Percentiles rank a stretch among this genome's conserved stretches.
phyloP scores from a whole-genome alignment of 148 eudicot species.

The Salicornia ramosissima region DNA sequence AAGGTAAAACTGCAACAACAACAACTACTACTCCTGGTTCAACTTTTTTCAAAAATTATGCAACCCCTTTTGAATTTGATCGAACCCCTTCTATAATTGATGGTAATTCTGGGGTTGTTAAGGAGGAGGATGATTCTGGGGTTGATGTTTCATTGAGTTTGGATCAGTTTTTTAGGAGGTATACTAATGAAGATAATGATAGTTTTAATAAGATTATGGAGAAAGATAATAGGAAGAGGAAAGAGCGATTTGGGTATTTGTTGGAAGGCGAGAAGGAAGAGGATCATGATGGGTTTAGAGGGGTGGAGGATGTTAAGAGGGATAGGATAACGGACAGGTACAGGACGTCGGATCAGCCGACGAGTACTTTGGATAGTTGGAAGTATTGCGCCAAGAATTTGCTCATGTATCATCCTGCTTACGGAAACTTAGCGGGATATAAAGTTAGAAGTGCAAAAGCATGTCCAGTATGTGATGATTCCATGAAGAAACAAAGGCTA shows the following conservation, averaged over 20 bases:
- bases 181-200: conserved; percentile 88
- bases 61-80: conserved; percentile 53
- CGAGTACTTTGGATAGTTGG: conserved; percentile 70
- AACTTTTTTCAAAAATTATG: conserved; percentile 42
- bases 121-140: conserved; percentile 26
- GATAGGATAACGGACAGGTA: conserved; percentile 83
- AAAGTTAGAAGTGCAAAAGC: too few species aligned
- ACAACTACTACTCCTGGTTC: conserved; percentile 71
- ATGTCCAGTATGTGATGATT: too few species aligned
- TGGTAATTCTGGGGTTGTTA: conserved; percentile 15
- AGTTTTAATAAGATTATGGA: conserved; percentile 72
- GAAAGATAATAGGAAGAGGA: conserved; percentile 75
- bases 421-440: too few species aligned
- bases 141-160: conserved; percentile 43
- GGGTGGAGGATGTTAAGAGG: conserved; percentile 72
- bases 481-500: too few species aligned
- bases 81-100: conserved; percentile 34
- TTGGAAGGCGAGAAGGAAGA: conserved; percentile 58
- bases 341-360: conserved; percentile 81
- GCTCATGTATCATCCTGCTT: conserved; percentile 92
- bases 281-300: conserved; percentile 20
- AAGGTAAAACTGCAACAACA: conserved; percentile 34
- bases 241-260: conserved; percentile 64
- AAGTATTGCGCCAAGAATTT: conserved; percentile 76
- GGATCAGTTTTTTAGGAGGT: conserved; percentile 72